Percentiles rank a stretch among this genome's conserved stretches.
These are phyloP conservation scores for Shiraia sp. DNA, from an alignment of 2,329 filamentous ascomycete species.

Conservation along the genomic window DNA sequence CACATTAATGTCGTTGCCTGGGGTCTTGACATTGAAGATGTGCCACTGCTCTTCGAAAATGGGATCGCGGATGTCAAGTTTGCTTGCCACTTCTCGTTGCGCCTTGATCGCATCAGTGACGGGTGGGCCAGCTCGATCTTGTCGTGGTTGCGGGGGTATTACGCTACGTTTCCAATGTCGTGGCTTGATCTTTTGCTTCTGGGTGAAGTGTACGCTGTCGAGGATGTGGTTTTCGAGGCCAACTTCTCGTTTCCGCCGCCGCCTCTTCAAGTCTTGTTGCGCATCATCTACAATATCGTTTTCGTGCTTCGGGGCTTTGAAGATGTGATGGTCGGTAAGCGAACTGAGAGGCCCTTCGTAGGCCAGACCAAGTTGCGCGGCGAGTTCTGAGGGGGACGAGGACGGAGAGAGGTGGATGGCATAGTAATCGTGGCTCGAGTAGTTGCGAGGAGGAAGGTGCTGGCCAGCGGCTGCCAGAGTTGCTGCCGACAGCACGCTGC, in stretches of 20 bases:
- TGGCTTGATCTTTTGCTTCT: slow-evolving; percentile 73
- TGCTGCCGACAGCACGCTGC: slow-evolving; percentile 41
- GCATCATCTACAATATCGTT: slow-evolving; percentile 60
- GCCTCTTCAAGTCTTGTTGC: slow-evolving; percentile 57
- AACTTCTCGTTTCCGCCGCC: slow-evolving; percentile 64
- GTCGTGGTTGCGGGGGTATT: slow-evolving; percentile 27
- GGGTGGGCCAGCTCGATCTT: slow-evolving; percentile 23
- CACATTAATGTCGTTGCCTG: slow-evolving; percentile 94
- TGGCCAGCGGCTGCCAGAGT: slow-evolving; percentile 33
- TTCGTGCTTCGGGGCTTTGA: slow-evolving; percentile 66
- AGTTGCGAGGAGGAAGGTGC: slow-evolving; percentile 64
- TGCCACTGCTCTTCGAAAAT: slow-evolving; percentile 97
- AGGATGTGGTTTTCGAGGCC: slow-evolving; percentile 59
- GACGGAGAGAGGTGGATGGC: slow-evolving; percentile 78
- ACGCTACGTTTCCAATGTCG: slow-evolving; percentile 63
- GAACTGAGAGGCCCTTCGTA: slow-evolving; percentile 82
- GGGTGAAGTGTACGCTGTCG: slow-evolving; percentile 74
- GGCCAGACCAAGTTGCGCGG: slow-evolving; percentile 70
- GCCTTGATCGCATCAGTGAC: slow-evolving; percentile 54
- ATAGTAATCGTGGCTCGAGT: slow-evolving; percentile 87
- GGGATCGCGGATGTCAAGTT: slow-evolving; percentile 80
- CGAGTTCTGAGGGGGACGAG: slow-evolving; percentile 69
- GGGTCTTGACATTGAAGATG: slow-evolving; percentile 78
- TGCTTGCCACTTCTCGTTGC: slow-evolving; percentile 49
- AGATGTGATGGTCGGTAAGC: slow-evolving; percentile 81